phyloP scores from a whole-genome alignment of 1,139 yeast species.

The Lodderomyces orthopsilosis region DNA sequence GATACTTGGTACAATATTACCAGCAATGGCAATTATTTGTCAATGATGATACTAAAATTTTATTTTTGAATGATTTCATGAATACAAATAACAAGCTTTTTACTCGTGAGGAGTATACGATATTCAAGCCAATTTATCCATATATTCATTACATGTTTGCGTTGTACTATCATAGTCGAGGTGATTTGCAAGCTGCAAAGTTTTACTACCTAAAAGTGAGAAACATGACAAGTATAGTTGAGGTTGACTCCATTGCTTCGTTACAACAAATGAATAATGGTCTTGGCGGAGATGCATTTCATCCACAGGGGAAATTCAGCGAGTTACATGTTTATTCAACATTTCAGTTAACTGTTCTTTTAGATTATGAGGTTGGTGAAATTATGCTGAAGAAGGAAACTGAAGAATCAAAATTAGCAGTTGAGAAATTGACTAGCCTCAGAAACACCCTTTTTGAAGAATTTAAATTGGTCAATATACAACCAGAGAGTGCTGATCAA shows the following conservation, averaged over 20 bases:
- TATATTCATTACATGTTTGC: conserved; percentile 37
- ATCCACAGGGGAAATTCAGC: conserved; percentile 18
- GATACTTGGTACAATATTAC: conserved; percentile 28
- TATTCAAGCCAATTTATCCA: conserved; percentile 33
- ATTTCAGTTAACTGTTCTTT: conserved; percentile 24
- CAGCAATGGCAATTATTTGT: conserved; percentile 33
- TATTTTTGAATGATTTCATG: conserved; percentile 31
- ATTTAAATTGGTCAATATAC: background rate
- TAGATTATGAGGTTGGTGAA: conserved; percentile 22
- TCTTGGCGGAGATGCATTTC: conserved; percentile 20
- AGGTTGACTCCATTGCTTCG: conserved; percentile 4
- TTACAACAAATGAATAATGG: conserved; percentile 20
- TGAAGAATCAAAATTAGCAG: conserved; percentile 1
- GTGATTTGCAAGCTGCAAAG: conserved; percentile 35
- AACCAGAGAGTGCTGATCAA: background rate
- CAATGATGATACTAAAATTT: conserved; percentile 24
- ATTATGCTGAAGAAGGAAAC: conserved; percentile 7
- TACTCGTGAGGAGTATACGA: conserved; percentile 29
- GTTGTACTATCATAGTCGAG: conserved; percentile 32
- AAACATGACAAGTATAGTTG: conserved; percentile 13
- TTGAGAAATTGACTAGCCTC: conserved; percentile 10
- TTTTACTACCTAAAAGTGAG: conserved; percentile 34
- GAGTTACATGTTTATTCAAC: conserved; percentile 28
- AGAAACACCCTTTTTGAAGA: conserved; percentile 4
- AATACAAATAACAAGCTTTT: conserved; percentile 26